Conservation (phyloP, 495 filamentous ascomycete species). For the Trypethelium eluteriae region DNA sequence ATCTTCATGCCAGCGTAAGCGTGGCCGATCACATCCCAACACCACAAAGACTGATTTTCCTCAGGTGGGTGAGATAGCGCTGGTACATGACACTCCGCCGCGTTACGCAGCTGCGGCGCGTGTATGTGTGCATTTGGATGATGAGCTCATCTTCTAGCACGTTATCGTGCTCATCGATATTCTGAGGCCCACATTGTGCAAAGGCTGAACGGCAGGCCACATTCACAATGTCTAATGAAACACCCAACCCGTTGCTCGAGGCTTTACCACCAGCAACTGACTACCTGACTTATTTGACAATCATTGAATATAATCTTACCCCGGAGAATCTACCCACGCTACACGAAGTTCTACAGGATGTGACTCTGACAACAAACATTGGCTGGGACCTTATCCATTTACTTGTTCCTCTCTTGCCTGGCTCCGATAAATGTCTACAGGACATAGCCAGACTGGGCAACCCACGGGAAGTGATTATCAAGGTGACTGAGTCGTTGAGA, state of each 20-base stretch:
- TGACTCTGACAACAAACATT: constrained; percentile 76
- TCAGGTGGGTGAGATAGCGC: no score
- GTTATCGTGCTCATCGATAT: no score
- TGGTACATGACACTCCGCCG: no score
- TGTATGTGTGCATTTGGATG: no score
- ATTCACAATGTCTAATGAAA: constrained; percentile 19
- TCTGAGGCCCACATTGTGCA: no score
- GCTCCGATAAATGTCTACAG: constrained; percentile 65
- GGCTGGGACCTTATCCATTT: constrained; percentile 93
- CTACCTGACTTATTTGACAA: constrained; percentile 78
- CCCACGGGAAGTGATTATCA: constrained; percentile 86
- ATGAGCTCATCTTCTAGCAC: no score
- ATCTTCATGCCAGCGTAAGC: no score
- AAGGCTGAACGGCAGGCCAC: neutral
- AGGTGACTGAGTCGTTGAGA: constrained; percentile 68
- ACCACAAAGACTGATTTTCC: no score
- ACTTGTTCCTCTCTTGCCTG: constrained; percentile 66
- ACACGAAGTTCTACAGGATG: constrained; percentile 74
- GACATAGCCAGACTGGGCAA: constrained; percentile 77
- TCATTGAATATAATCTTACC: constrained; percentile 77
- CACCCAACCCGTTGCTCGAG: constrained; percentile 30
- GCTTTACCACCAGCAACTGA: constrained; percentile 63
- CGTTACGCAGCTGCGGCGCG: no score
- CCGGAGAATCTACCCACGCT: constrained; percentile 67
- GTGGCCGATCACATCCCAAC: no score